These are phyloP conservation scores for Nepenthes mirabilis DNA, from an alignment of 148 eudicot species.

Conservation along the genomic window DNA sequence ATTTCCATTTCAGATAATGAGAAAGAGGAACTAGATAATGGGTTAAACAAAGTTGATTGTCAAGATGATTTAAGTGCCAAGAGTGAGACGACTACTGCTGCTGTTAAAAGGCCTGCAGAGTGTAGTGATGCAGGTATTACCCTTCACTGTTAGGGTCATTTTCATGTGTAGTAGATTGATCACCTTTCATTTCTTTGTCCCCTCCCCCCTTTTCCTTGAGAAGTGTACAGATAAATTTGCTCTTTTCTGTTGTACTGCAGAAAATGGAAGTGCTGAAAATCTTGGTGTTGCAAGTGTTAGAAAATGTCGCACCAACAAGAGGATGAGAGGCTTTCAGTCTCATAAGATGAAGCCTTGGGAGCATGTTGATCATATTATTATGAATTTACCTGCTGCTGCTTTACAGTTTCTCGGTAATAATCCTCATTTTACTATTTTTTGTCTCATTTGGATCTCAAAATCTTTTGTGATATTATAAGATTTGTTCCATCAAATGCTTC, in stretches of 20 bases:
- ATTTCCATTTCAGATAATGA: slow-evolving; percentile 11
- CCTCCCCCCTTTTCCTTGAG: background rate
- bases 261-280: slow-evolving; percentile 15
- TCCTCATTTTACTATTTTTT: background rate
- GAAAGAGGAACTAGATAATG: slow-evolving; percentile 13
- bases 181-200: background rate
- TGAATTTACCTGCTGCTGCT: slow-evolving; percentile 94
- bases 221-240: background rate
- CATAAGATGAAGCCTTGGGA: slow-evolving; percentile 63
- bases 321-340: slow-evolving; percentile 27
- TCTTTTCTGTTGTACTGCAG: slow-evolving; percentile 12
- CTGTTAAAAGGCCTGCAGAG: slow-evolving; percentile 52
- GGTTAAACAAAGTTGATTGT: slow-evolving; percentile 10
- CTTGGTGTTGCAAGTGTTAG: slow-evolving; percentile 18
- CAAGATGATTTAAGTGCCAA: slow-evolving; percentile 10
- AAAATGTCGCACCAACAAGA: slow-evolving; percentile 37
- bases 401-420: slow-evolving; percentile 72
- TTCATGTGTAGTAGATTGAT: no score
- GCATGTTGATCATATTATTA: slow-evolving; percentile 75
- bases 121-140: slow-evolving; percentile 34
- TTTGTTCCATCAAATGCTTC: no score
- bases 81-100: slow-evolving; percentile 14
- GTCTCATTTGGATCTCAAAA: background rate
- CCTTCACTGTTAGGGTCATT: no score
- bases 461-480: background rate